Conservation (phyloP, 371 early-diverging fungal genomes). For the Basidiobolus meristosporus region DNA sequence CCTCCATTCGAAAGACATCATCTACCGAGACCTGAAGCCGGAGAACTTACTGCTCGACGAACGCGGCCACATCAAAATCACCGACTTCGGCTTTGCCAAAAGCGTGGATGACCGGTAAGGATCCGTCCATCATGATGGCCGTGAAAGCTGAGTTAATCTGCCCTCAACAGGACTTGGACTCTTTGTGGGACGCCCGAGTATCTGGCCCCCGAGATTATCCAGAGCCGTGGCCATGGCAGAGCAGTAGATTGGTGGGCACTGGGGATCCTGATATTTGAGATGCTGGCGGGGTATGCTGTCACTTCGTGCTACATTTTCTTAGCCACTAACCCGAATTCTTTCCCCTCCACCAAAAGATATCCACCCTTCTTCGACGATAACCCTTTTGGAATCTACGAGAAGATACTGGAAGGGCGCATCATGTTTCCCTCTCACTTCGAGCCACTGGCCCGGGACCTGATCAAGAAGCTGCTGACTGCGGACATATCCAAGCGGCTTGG, state of each 20-base stretch:
- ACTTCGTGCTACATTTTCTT: neutral
- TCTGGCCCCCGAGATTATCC: slow-evolving; percentile 94
- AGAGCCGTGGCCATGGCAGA: slow-evolving; percentile 87
- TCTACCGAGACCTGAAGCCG: slow-evolving; percentile 92
- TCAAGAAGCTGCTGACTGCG: slow-evolving; percentile 71
- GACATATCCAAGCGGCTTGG: slow-evolving; percentile 85
- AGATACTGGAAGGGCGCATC: slow-evolving; percentile 74
- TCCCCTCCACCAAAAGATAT: too few species aligned
- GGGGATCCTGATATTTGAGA: slow-evolving; percentile 94
- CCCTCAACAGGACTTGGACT: slow-evolving; percentile 80
- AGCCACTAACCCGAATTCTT: neutral
- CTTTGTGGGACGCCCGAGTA: slow-evolving; percentile 99
- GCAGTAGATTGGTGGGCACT: slow-evolving; percentile 98
- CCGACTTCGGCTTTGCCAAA: slow-evolving; percentile 99
- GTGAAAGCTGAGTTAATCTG: too few species aligned
- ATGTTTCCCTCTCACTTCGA: slow-evolving; percentile 86
- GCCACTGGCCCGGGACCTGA: slow-evolving; percentile 73
- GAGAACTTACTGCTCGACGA: slow-evolving; percentile 84
- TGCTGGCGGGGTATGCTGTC: slow-evolving; percentile 49
- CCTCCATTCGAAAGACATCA: slow-evolving; percentile 77
- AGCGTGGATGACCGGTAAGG: slow-evolving; percentile 35
- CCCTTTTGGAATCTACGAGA: slow-evolving; percentile 79
- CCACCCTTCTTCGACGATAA: slow-evolving; percentile 98
- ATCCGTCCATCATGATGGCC: too few species aligned
- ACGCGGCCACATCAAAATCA: slow-evolving; percentile 90